Conservation (phyloP, 306 rosid species). For the Boehmeria nivea region DNA sequence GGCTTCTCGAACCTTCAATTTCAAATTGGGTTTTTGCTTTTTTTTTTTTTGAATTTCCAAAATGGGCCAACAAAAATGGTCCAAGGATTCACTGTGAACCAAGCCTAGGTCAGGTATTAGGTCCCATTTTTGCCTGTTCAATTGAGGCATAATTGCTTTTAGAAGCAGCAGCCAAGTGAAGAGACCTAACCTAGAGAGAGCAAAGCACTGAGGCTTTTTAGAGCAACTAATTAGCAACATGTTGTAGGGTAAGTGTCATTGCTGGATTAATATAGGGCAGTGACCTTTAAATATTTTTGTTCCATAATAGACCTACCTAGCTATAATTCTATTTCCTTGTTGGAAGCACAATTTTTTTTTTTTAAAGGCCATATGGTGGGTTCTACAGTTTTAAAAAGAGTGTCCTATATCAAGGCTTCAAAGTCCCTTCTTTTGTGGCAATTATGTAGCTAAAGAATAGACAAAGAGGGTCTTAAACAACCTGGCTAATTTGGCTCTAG, state of each 20-base stretch:
- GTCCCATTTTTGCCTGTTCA: conserved; percentile 17
- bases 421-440: conserved; percentile 7
- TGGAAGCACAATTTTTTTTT: background rate
- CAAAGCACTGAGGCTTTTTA: background rate
- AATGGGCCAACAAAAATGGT: conserved; percentile 11
- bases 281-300: conserved; percentile 2
- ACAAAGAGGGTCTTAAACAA: conserved; percentile 27
- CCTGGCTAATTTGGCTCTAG: conserved; percentile 24
- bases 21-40: background rate
- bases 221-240: conserved; percentile 9
- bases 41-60: background rate
- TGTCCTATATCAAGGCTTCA: background rate
- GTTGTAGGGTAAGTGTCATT: conserved; percentile 21
- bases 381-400: background rate
- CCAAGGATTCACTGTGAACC: conserved; percentile 1
- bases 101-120: too few relatives aligned
- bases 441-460: conserved; percentile 14
- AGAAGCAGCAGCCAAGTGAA: conserved; percentile 19
- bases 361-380: background rate
- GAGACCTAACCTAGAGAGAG: conserved; percentile 19
- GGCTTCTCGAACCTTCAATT: conserved; percentile 14
- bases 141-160: conserved; percentile 20
- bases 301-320: conserved; percentile 4
- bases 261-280: conserved; percentile 8
- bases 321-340: background rate